Percentiles rank a stretch among this genome's conserved stretches.
Evolutionary conservation across 1,139 yeast genomes (phyloP).

Genomic region (Blastobotrys aristatus): DNA sequence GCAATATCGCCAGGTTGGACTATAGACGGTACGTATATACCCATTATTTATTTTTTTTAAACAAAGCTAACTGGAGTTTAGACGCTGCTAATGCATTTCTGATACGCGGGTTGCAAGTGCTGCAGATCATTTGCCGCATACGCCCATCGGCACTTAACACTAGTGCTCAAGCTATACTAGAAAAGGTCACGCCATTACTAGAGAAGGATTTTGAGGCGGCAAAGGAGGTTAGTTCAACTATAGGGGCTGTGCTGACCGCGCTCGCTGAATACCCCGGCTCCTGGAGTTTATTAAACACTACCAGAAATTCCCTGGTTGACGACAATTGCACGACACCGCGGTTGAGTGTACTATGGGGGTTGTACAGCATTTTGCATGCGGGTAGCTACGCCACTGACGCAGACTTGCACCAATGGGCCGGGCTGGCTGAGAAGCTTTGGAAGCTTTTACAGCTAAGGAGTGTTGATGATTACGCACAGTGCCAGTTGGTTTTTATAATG

Average conservation of each 20-base stretch:
- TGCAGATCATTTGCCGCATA: neutral
- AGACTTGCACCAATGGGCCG: too few relatives aligned
- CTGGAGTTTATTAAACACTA: neutral
- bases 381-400: too few relatives aligned
- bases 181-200: constrained; percentile 1
- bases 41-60: neutral
- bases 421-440: too few relatives aligned
- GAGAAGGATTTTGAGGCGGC: neutral
- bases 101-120: constrained; percentile 2
- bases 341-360: too few relatives aligned
- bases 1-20: constrained; percentile 7
- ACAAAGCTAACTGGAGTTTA: neutral
- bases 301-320: too few relatives aligned
- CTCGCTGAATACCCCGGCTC: neutral
- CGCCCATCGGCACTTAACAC: constrained; percentile 3
- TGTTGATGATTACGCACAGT: neutral
- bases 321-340: too few relatives aligned
- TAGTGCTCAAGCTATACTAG: too few relatives aligned
- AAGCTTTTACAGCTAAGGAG: too few relatives aligned
- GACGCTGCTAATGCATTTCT: constrained; percentile 3
- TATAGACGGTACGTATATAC: constrained; percentile 6
- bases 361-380: too few relatives aligned
- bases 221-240: neutral
- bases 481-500: neutral
- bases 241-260: neutral